Conservation (phyloP, 192 early-diverging fungal genomes). For the Backusella westeae region DNA sequence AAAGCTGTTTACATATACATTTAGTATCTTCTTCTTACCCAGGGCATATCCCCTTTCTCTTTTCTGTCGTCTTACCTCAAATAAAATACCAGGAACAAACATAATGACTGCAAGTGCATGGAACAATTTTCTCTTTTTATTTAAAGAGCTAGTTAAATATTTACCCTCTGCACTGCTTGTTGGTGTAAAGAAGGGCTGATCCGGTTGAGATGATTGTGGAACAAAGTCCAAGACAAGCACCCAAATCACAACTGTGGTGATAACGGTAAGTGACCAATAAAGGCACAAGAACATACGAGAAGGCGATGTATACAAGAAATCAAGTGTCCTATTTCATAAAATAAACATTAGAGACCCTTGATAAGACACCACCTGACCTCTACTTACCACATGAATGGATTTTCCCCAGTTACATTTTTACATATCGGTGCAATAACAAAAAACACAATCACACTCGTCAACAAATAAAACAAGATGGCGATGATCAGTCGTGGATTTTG, state of each 20-base stretch:
- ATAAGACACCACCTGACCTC: conserved; percentile 15
- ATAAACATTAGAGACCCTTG: neutral
- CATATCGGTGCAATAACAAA: conserved; percentile 57
- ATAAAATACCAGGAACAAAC: conserved; percentile 80
- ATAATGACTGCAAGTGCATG: conserved; percentile 80
- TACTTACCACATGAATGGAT: conserved; percentile 69
- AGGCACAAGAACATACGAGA: conserved; percentile 35
- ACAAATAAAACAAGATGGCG: conserved; percentile 40
- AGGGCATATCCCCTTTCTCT: neutral
- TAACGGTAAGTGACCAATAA: conserved; percentile 48
- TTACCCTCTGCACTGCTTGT: conserved; percentile 2
- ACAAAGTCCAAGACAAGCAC: conserved; percentile 31
- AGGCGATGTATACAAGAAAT: conserved; percentile 35
- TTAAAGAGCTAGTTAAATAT: conserved; percentile 48
- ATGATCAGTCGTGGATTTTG: conserved; percentile 37
- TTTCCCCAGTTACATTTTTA: conserved; percentile 42
- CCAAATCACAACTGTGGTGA: conserved; percentile 42
- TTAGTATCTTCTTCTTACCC: neutral
- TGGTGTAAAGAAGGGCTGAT: neutral
- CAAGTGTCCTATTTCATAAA: conserved; percentile 8
- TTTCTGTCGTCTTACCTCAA: conserved; percentile 55
- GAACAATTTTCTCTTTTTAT: conserved; percentile 82
- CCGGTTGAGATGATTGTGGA: neutral
- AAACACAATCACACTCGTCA: conserved; percentile 43
- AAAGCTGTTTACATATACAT: conserved; percentile 38